Evolutionary conservation across 2,329 filamentous ascomycete genomes (phyloP).

Genomic region (Whalleya microplaca): DNA sequence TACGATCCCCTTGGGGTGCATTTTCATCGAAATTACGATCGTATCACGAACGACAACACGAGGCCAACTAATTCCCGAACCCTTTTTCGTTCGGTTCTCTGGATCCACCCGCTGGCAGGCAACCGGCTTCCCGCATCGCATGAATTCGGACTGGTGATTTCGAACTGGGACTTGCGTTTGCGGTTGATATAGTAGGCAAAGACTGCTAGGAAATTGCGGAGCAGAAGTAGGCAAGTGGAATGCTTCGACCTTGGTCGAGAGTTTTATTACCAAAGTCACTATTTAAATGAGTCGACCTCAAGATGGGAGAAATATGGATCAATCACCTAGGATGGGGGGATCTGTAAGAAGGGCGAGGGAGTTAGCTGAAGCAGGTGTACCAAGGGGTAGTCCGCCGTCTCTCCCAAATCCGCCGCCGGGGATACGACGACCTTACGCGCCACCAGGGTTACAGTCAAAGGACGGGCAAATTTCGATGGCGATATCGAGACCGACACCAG

Average conservation of each 20-base stretch:
- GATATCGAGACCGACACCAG: slow-evolving; percentile 53
- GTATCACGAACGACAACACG: slow-evolving; percentile 15
- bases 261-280: slow-evolving; percentile 30
- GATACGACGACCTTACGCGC: slow-evolving; percentile 40
- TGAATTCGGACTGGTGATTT: slow-evolving; percentile 18
- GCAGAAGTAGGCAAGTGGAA: slow-evolving; percentile 24
- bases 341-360: slow-evolving; percentile 61
- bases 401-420: slow-evolving; percentile 36
- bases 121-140: slow-evolving; percentile 25
- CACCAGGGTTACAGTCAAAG: slow-evolving; percentile 40
- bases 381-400: slow-evolving; percentile 35
- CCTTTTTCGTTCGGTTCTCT: slow-evolving; percentile 21
- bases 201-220: slow-evolving; percentile 21
- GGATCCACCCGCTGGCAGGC: slow-evolving; percentile 22
- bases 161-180: slow-evolving; percentile 25
- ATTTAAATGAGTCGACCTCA: slow-evolving; percentile 59
- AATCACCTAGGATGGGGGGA: slow-evolving; percentile 46
- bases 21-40: slow-evolving; percentile 16
- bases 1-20: slow-evolving; percentile 23
- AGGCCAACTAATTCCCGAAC: slow-evolving; percentile 11
- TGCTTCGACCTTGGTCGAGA: slow-evolving; percentile 22
- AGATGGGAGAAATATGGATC: slow-evolving; percentile 59
- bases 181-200: slow-evolving; percentile 23
- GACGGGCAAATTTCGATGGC: slow-evolving; percentile 46
- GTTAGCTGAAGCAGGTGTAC: slow-evolving; percentile 48